phyloP scores from a whole-genome alignment of 305 asterid genomes.

The Solanum hybrid region DNA sequence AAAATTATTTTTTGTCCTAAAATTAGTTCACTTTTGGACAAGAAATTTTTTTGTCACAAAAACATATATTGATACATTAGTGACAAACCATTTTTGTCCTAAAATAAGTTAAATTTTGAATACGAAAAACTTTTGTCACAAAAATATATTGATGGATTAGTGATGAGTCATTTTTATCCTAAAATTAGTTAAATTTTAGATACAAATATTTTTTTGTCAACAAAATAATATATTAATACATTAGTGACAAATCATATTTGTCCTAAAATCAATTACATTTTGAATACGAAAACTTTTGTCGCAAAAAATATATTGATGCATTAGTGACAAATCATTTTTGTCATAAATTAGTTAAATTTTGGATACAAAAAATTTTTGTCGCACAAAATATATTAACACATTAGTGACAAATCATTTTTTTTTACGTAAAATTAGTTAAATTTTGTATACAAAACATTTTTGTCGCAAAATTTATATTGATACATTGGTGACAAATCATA shows the following conservation, averaged over 20 bases:
- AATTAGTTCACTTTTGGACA: too few species aligned
- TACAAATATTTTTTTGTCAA: background rate
- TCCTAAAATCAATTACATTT: background rate
- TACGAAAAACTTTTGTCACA: background rate
- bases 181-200: background rate
- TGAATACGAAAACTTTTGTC: background rate
- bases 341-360: background rate
- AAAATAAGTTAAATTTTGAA: background rate
- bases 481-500: background rate
- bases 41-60: background rate
- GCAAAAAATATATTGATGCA: background rate
- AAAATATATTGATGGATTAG: background rate
- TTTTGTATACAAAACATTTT: background rate
- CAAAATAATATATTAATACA: background rate
- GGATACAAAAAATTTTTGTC: background rate
- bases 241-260: background rate
- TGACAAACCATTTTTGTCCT: background rate
- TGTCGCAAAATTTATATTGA: background rate
- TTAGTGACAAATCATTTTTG: background rate
- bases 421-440: background rate
- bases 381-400: background rate
- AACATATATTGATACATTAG: background rate
- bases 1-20: too few species aligned
- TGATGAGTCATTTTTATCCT: background rate
- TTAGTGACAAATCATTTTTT: background rate